A percentile compares a stretch with the other conserved stretches of the same genome.
These are phyloP conservation scores for Aquilaria malaccensis DNA, from an alignment of 345 rosid species.

Conservation along the genomic window DNA sequence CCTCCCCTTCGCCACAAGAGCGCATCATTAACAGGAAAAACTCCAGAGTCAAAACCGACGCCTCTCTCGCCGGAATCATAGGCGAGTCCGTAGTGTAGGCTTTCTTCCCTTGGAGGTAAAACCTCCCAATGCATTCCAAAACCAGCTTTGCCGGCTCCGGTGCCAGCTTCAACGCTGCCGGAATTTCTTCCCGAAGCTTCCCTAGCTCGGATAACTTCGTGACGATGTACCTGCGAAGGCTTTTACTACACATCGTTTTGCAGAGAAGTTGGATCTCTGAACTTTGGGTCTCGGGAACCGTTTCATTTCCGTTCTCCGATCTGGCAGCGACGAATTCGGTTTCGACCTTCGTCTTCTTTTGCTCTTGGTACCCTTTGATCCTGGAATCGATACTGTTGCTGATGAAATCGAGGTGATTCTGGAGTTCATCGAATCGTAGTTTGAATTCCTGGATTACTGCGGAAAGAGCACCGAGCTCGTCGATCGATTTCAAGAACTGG, in stretches of 20 bases:
- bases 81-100: slow-evolving; percentile 43
- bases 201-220: slow-evolving; percentile 25
- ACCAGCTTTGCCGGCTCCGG: slow-evolving; percentile 59
- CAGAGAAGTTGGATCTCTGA: slow-evolving; percentile 34
- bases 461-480: slow-evolving; percentile 28
- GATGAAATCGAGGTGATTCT: slow-evolving; percentile 43
- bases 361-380: slow-evolving; percentile 10
- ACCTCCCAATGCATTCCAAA: slow-evolving; percentile 62
- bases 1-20: slow-evolving; percentile 7
- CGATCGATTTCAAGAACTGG: slow-evolving; percentile 32
- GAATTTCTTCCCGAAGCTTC: slow-evolving; percentile 42
- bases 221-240: slow-evolving; percentile 43
- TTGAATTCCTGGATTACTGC: slow-evolving; percentile 35
- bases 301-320: slow-evolving; percentile 3
- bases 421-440: slow-evolving; percentile 40
- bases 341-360: neutral
- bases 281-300: neutral
- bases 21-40: slow-evolving; percentile 30
- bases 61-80: slow-evolving; percentile 41
- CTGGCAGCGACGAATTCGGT: neutral
- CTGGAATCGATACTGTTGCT: slow-evolving; percentile 31
- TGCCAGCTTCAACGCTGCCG: slow-evolving; percentile 45
- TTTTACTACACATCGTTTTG: slow-evolving; percentile 40
- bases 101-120: slow-evolving; percentile 48
- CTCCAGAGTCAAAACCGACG: slow-evolving; percentile 51